phyloP scores from a whole-genome alignment of 106 monocot genomes.

The Dioscorea zingiberensis region DNA sequence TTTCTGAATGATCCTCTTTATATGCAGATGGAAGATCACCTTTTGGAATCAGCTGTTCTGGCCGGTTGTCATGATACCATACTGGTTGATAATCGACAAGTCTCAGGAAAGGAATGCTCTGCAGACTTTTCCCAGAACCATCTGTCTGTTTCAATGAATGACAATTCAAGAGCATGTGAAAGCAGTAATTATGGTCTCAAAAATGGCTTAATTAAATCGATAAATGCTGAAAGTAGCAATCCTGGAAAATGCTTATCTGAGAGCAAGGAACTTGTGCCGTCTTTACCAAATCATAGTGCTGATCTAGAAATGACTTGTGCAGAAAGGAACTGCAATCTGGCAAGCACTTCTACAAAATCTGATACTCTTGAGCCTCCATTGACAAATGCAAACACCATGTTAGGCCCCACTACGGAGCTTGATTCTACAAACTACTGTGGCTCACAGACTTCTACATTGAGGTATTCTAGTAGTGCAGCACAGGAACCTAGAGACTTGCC shows the following conservation, averaged over 20 bases:
- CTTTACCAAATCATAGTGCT: conserved; percentile 13
- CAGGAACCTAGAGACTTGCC: conserved; percentile 11
- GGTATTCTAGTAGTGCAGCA: conserved; percentile 1
- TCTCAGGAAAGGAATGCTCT: conserved; percentile 15
- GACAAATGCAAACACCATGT: not conserved
- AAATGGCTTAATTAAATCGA: conserved; percentile 2
- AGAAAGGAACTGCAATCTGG: conserved; percentile 18
- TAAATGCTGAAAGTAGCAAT: conserved; percentile 18
- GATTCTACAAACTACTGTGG: conserved; percentile 7
- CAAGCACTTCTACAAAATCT: conserved; percentile 32
- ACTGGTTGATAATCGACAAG: conserved; percentile 5
- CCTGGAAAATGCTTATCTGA: conserved; percentile 22
- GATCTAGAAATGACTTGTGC: not conserved
- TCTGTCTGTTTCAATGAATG: conserved; percentile 9
- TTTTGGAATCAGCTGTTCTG: not conserved
- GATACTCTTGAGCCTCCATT: conserved; percentile 12
- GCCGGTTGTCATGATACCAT: conserved; percentile 8
- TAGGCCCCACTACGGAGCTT: conserved; percentile 1
- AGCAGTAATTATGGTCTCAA: conserved; percentile 3
- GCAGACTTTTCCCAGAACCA: conserved; percentile 1
- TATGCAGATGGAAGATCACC: conserved; percentile 25
- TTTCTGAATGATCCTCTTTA: not conserved
- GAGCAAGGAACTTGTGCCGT: conserved; percentile 26
- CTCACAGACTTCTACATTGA: conserved; percentile 3
- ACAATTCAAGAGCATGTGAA: conserved; percentile 8